phyloP scores from a whole-genome alignment of 805 yeast species.

The Lachancea sp. region DNA sequence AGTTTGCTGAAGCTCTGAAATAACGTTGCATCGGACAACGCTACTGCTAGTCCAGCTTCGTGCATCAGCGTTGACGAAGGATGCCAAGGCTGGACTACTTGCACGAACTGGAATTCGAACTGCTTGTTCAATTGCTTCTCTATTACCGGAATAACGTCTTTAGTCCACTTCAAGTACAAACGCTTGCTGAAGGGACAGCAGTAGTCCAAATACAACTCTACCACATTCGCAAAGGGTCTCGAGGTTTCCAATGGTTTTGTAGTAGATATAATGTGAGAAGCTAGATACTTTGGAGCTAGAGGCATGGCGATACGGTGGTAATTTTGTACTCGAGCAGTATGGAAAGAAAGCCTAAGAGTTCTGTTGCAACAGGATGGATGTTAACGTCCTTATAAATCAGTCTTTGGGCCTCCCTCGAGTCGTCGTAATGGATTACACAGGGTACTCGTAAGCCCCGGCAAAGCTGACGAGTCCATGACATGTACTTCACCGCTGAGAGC shows the following conservation, averaged over 20 bases:
- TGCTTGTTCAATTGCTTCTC: background rate
- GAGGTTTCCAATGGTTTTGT: background rate
- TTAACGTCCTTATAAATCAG: too few relatives aligned
- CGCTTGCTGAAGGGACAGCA: constrained; percentile 4
- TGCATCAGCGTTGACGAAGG: constrained; percentile 3
- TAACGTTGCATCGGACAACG: background rate
- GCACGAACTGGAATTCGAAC: constrained; percentile 2
- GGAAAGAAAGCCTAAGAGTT: too few relatives aligned
- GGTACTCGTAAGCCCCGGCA: too few relatives aligned
- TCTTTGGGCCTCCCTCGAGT: too few relatives aligned
- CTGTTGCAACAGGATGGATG: too few relatives aligned
- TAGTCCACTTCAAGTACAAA: constrained; percentile 5
- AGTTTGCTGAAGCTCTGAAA: constrained; percentile 1
- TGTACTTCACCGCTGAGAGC: too few relatives aligned
- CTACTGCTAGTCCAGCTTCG: constrained; percentile 6
- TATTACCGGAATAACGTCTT: constrained; percentile 2
- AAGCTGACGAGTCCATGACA: too few relatives aligned
- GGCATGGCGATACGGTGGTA: background rate
- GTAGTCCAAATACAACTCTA: constrained; percentile 8
- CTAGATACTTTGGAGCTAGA: constrained; percentile 5
- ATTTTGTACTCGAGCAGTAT: background rate
- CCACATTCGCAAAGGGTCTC: background rate
- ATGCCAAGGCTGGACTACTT: constrained; percentile 8
- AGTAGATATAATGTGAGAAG: constrained; percentile 3
- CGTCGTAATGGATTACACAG: too few relatives aligned